Evolutionary conservation across 192 early-diverging fungal genomes (phyloP).

Genomic region (Podila verticillata): DNA sequence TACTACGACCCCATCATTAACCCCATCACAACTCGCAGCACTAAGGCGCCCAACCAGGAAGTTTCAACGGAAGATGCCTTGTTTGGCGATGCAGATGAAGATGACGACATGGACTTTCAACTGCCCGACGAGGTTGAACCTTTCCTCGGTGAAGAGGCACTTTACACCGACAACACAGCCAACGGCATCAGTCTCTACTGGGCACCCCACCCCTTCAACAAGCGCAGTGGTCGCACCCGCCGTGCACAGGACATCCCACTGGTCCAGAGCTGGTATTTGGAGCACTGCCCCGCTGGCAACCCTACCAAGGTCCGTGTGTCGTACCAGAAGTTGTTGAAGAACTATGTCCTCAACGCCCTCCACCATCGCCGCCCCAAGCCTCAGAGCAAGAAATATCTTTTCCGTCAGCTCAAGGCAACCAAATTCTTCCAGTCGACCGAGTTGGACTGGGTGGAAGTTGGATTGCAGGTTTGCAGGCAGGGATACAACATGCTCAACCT

Average conservation of each 20-base stretch:
- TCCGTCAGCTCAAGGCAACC: conserved; percentile 93
- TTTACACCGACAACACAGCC: conserved; percentile 94
- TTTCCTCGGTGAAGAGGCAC: conserved; percentile 78
- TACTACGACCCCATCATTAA: conserved; percentile 98
- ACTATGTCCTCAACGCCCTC: conserved; percentile 93
- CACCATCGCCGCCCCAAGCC: conserved; percentile 90
- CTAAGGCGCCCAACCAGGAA: conserved; percentile 57
- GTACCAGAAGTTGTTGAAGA: conserved; percentile 98
- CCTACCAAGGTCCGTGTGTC: conserved; percentile 99
- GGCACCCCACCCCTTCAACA: conserved; percentile 98
- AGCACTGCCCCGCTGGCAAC: conserved; percentile 91
- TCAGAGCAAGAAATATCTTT: conserved; percentile 92
- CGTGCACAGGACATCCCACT: conserved; percentile 94
- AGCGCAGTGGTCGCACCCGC: conserved; percentile 88
- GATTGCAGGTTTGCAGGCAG: conserved; percentile 97
- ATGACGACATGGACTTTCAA: conserved; percentile 83
- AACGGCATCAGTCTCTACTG: conserved; percentile 94
- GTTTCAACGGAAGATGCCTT: conserved; percentile 76
- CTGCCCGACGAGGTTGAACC: conserved; percentile 82
- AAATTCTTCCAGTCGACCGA: conserved; percentile 99
- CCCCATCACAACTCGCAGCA: conserved; percentile 89
- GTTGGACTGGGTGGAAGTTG: conserved; percentile 99
- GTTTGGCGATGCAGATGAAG: conserved; percentile 83
- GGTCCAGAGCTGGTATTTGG: conserved; percentile 98
- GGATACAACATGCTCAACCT: conserved; percentile 99